A percentile compares a stretch with the other conserved stretches of the same genome.
These are phyloP conservation scores for Candida arabinofermentans DNA, from an alignment of 805 yeast genomes.

Conservation along the genomic window DNA sequence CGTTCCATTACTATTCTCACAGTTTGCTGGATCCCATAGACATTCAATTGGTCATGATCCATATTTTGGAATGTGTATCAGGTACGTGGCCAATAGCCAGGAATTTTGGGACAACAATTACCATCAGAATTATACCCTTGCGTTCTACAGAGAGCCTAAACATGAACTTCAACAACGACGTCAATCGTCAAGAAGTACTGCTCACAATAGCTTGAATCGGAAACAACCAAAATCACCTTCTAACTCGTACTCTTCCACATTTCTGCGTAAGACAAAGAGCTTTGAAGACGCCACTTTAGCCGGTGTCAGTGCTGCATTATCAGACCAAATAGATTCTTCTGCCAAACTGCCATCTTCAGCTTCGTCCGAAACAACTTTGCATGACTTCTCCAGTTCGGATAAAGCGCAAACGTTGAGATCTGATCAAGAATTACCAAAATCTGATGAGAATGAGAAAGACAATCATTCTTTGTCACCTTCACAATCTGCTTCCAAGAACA, in stretches of 20 bases:
- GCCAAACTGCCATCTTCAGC: not conserved
- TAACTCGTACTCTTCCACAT: conserved; percentile 15
- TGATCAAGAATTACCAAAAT: too few species aligned
- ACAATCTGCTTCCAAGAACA: not conserved
- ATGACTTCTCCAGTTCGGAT: conserved; percentile 1
- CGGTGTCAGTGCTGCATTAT: not conserved
- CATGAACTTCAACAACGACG: not conserved
- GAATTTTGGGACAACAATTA: conserved; percentile 81
- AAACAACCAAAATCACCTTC: conserved; percentile 1
- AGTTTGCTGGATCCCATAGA: conserved; percentile 18
- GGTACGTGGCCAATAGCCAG: conserved; percentile 42
- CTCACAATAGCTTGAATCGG: too few species aligned
- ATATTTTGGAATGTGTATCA: conserved; percentile 46
- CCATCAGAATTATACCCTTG: conserved; percentile 52
- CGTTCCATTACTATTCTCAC: conserved; percentile 37
- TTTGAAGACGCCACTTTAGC: conserved; percentile 15
- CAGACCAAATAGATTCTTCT: not conserved
- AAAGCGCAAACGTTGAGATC: too few species aligned
- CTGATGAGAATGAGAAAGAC: not conserved
- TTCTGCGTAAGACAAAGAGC: conserved; percentile 24
- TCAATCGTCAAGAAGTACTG: too few species aligned
- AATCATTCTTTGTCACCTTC: not conserved
- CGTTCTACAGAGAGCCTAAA: conserved; percentile 19
- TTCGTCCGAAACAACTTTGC: not conserved
- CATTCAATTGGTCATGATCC: conserved; percentile 22